phyloP scores from a whole-genome alignment of 2,329 filamentous ascomycete species.

The Penicillium sp. region DNA sequence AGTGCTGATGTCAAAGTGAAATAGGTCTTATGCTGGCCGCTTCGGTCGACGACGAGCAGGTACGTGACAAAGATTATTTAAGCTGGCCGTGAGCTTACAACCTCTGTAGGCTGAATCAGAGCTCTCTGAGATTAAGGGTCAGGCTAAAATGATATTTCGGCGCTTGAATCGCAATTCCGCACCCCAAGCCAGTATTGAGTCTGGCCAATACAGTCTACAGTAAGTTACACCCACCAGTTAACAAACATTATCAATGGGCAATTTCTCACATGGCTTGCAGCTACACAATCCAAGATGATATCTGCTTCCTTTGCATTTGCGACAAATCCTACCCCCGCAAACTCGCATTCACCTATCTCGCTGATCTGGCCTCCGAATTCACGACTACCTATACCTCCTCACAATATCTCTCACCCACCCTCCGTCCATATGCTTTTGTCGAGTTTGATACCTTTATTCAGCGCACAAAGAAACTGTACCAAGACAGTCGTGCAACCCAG shows the following conservation, averaged over 20 bases:
- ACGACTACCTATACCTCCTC: constrained; percentile 73
- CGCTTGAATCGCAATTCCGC: constrained; percentile 86
- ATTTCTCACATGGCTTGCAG: constrained; percentile 44
- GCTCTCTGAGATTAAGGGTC: constrained; percentile 82
- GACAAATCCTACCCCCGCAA: constrained; percentile 94
- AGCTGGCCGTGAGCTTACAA: constrained; percentile 3
- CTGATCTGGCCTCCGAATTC: constrained; percentile 89
- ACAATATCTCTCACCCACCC: constrained; percentile 70
- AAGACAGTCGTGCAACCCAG: constrained; percentile 83
- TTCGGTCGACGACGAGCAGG: constrained; percentile 87
- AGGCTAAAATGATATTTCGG: constrained; percentile 87
- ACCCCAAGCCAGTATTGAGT: constrained; percentile 88
- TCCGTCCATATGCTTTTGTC: constrained; percentile 94
- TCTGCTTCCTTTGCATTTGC: constrained; percentile 92
- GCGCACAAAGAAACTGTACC: constrained; percentile 89
- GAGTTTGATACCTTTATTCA: constrained; percentile 97
- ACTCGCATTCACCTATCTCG: constrained; percentile 96
- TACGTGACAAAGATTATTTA: constrained; percentile 36
- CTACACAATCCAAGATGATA: constrained; percentile 78
- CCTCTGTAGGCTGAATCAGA: constrained; percentile 63
- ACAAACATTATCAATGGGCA: background rate
- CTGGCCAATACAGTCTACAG: constrained; percentile 80
- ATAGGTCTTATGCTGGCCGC: constrained; percentile 90
- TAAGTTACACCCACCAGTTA: constrained; percentile 47
- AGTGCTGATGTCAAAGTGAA: constrained; percentile 27